Percentiles rank a stretch among this genome's conserved stretches.
These are phyloP conservation scores for Paecilomyces variotii DNA, from an alignment of 2,329 filamentous ascomycete species.

Conservation along the genomic window DNA sequence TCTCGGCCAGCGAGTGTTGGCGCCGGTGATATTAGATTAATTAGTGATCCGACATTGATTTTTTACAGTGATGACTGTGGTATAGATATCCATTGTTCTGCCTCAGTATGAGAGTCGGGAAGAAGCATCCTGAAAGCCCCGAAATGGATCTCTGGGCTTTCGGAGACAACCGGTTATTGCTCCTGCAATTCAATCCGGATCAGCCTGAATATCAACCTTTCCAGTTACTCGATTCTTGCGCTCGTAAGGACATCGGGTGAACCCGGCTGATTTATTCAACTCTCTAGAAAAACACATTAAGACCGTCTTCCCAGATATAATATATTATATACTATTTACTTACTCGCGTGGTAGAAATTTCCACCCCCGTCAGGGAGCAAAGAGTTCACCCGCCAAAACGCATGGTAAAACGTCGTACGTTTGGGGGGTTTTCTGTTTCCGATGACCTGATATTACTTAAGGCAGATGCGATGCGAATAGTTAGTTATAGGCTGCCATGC, in stretches of 20 bases:
- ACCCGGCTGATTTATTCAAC: background rate
- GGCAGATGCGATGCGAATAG: background rate
- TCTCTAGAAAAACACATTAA: background rate
- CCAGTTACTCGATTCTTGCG: background rate
- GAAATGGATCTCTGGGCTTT: background rate
- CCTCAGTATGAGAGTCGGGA: background rate
- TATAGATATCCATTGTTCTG: background rate
- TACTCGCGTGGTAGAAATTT: too few species aligned
- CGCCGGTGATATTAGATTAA: background rate
- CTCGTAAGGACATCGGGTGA: background rate
- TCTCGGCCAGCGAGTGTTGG: background rate
- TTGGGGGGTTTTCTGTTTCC: background rate
- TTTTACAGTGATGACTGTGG: too few species aligned
- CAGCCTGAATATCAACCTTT: background rate
- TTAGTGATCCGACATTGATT: background rate
- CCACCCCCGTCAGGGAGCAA: background rate
- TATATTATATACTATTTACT: too few species aligned
- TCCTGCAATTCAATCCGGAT: background rate
- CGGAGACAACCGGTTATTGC: background rate
- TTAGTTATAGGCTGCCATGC: background rate
- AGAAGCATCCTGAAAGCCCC: background rate
- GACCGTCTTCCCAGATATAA: background rate
- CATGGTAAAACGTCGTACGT: background rate
- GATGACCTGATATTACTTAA: background rate
- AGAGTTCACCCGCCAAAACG: background rate